Percentiles rank a stretch among this genome's conserved stretches.
These are phyloP conservation scores for Solanum corneliomulleri DNA, from an alignment of 257 asterid species.

Conservation along the genomic window DNA sequence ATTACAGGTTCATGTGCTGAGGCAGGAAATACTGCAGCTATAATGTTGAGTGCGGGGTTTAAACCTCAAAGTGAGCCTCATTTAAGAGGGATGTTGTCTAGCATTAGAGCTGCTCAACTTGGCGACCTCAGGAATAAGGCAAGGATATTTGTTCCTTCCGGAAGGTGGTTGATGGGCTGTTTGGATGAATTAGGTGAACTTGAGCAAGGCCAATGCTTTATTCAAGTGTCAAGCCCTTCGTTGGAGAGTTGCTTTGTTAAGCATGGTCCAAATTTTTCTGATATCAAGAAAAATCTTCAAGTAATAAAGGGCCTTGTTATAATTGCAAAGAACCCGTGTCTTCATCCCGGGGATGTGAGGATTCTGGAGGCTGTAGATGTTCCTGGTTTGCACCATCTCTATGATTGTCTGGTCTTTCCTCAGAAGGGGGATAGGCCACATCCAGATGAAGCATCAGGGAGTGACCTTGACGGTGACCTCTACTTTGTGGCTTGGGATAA, in stretches of 20 bases:
- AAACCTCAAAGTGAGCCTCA: constrained; percentile 72
- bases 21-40: constrained; percentile 64
- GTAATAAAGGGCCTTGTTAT: not conserved
- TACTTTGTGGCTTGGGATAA: constrained; percentile 95
- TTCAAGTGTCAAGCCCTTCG: constrained; percentile 69
- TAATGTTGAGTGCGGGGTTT: constrained; percentile 90
- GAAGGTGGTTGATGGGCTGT: constrained; percentile 98
- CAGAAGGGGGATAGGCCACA: constrained; percentile 90
- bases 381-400: constrained; percentile 49
- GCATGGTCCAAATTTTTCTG: constrained; percentile 58
- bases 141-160: constrained; percentile 66
- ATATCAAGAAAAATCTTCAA: constrained; percentile 1
- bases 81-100: constrained; percentile 68
- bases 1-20: constrained; percentile 68
- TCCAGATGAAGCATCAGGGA: constrained; percentile 88
- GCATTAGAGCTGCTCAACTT: constrained; percentile 86
- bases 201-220: constrained; percentile 77
- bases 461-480: constrained; percentile 92
- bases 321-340: constrained; percentile 19
- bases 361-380: constrained; percentile 74
- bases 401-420: constrained; percentile 85
- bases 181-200: constrained; percentile 75
- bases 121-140: constrained; percentile 73
- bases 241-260: constrained; percentile 55
- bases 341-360: constrained; percentile 93